Evolutionary conservation across 225 moss, liverwort and hornwort genomes (phyloP).

Genomic region (Marchantia paleacea): DNA sequence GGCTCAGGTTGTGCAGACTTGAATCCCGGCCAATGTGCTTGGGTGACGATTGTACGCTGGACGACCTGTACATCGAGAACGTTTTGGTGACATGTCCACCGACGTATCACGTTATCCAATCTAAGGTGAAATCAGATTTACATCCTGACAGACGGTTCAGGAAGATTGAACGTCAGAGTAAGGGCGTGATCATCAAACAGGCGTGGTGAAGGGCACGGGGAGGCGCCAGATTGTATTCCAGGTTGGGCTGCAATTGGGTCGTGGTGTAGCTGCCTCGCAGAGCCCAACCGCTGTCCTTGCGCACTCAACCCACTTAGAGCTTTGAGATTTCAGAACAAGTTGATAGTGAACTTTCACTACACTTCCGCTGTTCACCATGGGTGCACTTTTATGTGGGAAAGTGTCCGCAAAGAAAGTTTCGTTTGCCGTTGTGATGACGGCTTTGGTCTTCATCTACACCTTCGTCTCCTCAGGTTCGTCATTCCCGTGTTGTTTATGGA

Average conservation of each 20-base stretch:
- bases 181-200: neutral
- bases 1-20: neutral
- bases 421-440: neutral
- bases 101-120: neutral
- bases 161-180: constrained; percentile 9
- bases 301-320: neutral
- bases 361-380: neutral
- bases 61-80: neutral
- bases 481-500: no score
- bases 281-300: neutral
- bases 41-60: neutral
- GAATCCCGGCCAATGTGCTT: neutral
- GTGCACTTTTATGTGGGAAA: neutral
- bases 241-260: neutral
- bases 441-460: neutral
- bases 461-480: neutral
- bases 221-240: no score
- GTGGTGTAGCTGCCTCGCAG: neutral
- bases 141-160: neutral
- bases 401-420: neutral
- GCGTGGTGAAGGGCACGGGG: neutral
- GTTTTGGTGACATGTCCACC: neutral
- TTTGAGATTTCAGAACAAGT: neutral
- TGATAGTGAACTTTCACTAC: neutral
- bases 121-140: neutral